Base-by-base conservation (phyloP, 2,329 filamentous ascomycete genomes). In the Fusarium veterinarium region DNA sequence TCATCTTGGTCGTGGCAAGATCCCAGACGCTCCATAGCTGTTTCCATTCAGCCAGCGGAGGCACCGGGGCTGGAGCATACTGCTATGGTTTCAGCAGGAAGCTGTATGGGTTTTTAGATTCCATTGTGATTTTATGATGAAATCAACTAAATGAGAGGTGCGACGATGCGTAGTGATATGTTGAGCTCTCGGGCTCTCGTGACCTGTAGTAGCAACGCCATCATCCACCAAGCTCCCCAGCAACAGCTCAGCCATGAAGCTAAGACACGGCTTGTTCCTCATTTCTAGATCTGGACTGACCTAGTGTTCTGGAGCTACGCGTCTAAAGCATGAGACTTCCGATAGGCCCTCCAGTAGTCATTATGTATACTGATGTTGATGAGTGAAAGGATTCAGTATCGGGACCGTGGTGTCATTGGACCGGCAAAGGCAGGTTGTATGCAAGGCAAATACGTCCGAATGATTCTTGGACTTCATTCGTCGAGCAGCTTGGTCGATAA, bases 21-120 rank as follows among this genome's bases (percentile, higher is more conserved):
- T 74, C 71, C 71, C 71, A 74, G 14, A 59, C 49, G 8, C 28
- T 20, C 71, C 72, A 74, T 14, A 74, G 28, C 13, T 74, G 60
- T n/a, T 49, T 42, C 68, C 71, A 74, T 53, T 74, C 72, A 12
- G 42, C 33, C 4, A 74, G 30, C 0, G 71, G 74, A 11, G 71
- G 71, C 4, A 74, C 41, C 3, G 68, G 49, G 12, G n/a, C 44
- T 6, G 64, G 41, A 12, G 72, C 71, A 31, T 74, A 74, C 13
- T 59, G 40, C 5, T 60, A 25, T 4, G 60, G 72, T 13, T 10
- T 30, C 5, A 67, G 48, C 3, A 55, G 58, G 9, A 74, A 57
- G 10, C 79, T 25, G 28, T 64, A 69, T 6, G 46, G 16, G 20
- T 41, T 68, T 5, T 31, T 41, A 0, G n/a, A n/a, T 9, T 62